Conservation (phyloP, 2,329 filamentous ascomycete genomes). For the Pseudopithomyces chartarum region DNA sequence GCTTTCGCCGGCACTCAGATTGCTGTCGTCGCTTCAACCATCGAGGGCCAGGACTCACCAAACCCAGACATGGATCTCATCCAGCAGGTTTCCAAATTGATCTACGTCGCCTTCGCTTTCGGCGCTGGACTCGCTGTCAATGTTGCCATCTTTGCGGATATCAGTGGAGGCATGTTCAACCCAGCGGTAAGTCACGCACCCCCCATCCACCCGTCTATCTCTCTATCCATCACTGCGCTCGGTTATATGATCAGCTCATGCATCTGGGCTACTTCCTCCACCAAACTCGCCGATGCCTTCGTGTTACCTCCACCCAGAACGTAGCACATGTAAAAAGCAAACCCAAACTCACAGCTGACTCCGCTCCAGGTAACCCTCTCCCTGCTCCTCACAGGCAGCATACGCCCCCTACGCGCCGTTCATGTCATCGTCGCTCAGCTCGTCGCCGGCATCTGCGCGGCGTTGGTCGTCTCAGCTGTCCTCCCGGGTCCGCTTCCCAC, state of each 20-base stretch:
- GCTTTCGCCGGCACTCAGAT: conserved; percentile 1
- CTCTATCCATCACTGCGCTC: background rate
- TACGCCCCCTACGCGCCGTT: conserved; percentile 20
- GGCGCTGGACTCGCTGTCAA: conserved; percentile 50
- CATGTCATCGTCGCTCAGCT: conserved; percentile 27
- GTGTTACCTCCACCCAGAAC: background rate
- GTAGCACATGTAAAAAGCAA: background rate
- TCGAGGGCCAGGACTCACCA: background rate
- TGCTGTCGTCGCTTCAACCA: background rate
- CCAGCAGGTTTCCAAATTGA: conserved; percentile 25
- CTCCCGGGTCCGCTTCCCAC: conserved; percentile 30
- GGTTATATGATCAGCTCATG: background rate
- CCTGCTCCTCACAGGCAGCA: conserved; percentile 14
- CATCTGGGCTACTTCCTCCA: background rate
- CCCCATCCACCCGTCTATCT: background rate
- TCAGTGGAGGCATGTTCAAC: conserved; percentile 32
- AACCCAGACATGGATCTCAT: background rate
- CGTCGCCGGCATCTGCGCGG: conserved; percentile 31
- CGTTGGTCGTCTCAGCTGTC: conserved; percentile 26
- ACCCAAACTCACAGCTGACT: background rate
- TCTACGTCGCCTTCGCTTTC: conserved; percentile 47
- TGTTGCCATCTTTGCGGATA: conserved; percentile 42
- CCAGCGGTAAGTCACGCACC: conserved; percentile 21
- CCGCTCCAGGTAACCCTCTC: conserved; percentile 5
- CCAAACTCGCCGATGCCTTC: background rate